phyloP scores from a whole-genome alignment of 1,284 basidiomycete species.

The Amylostereum chailletii region DNA sequence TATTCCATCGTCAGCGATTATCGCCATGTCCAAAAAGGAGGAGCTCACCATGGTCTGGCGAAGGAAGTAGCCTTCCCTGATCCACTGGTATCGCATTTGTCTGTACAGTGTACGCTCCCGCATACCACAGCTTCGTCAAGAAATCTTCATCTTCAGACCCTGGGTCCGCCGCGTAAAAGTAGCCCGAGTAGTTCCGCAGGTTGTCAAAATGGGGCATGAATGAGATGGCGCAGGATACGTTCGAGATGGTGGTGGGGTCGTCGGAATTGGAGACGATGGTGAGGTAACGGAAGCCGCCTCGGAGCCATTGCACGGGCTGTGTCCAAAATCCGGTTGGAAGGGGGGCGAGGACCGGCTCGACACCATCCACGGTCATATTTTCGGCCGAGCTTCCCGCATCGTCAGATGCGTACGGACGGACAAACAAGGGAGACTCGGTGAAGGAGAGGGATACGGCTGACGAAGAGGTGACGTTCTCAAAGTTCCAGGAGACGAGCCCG shows the following conservation, averaged over 20 bases:
- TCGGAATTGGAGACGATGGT: constrained; percentile 36
- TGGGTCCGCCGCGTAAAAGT: constrained; percentile 43
- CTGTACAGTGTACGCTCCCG: constrained; percentile 55
- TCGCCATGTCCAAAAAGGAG: constrained; percentile 19
- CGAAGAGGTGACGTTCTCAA: constrained; percentile 21
- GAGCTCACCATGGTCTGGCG: constrained; percentile 21
- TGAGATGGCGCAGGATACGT: constrained; percentile 44
- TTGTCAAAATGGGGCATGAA: constrained; percentile 48
- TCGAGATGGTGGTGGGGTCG: constrained; percentile 32
- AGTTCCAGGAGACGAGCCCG: constrained; percentile 32
- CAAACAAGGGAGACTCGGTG: constrained; percentile 39
- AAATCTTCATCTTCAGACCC: constrained; percentile 39
- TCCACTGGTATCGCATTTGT: constrained; percentile 46
- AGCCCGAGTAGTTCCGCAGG: constrained; percentile 43
- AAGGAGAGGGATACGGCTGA: constrained; percentile 36
- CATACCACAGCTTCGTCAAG: constrained; percentile 54
- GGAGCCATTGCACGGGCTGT: constrained; percentile 33
- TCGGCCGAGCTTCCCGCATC: constrained; percentile 28
- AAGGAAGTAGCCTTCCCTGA: constrained; percentile 42
- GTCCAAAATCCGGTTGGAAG: constrained; percentile 35
- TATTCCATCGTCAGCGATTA: constrained; percentile 10
- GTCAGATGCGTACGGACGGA: constrained; percentile 33
- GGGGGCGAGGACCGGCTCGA: constrained; percentile 30
- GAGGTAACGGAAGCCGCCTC: constrained; percentile 51
- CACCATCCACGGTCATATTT: constrained; percentile 37